phyloP scores from a whole-genome alignment of 805 yeast genomes.

The Suhomyces sp. region DNA sequence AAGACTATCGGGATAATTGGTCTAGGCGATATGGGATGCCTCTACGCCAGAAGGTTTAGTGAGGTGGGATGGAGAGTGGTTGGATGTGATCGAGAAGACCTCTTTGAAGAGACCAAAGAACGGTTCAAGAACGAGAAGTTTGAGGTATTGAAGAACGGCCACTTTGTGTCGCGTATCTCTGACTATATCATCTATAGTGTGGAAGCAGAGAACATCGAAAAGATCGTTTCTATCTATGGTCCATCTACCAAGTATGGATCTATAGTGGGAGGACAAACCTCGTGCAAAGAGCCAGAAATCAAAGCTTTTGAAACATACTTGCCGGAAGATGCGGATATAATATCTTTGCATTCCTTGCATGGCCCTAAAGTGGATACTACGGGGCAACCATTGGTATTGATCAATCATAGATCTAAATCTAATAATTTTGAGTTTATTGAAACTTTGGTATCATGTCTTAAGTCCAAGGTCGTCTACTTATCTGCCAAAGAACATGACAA shows the following conservation, averaged over 20 bases:
- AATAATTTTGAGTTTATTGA: slow-evolving; percentile 62
- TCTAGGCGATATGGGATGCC: slow-evolving; percentile 92
- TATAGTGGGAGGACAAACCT: slow-evolving; percentile 97
- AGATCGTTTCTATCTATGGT: slow-evolving; percentile 74
- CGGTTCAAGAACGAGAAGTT: slow-evolving; percentile 47
- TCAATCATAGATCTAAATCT: slow-evolving; percentile 65
- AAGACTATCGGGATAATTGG: slow-evolving; percentile 89
- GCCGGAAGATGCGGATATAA: slow-evolving; percentile 79
- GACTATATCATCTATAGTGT: slow-evolving; percentile 90
- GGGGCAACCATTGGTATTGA: slow-evolving; percentile 90
- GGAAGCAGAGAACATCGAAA: slow-evolving; percentile 81
- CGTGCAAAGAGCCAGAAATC: slow-evolving; percentile 90
- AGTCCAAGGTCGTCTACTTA: slow-evolving; percentile 73
- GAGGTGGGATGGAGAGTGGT: slow-evolving; percentile 86
- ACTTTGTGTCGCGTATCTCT: slow-evolving; percentile 71
- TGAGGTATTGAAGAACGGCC: slow-evolving; percentile 72
- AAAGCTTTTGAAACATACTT: slow-evolving; percentile 73
- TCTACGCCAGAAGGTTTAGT: slow-evolving; percentile 78
- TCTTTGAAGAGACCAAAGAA: slow-evolving; percentile 44
- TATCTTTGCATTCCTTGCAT: slow-evolving; percentile 88
- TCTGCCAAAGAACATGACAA: slow-evolving; percentile 88
- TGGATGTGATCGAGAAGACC: slow-evolving; percentile 81
- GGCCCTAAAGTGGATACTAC: slow-evolving; percentile 88
- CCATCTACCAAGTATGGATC: slow-evolving; percentile 87
- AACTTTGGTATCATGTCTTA: slow-evolving; percentile 63